Base-by-base conservation (phyloP, 2,329 filamentous ascomycete genomes). In the Sporothrix mexicana region DNA sequence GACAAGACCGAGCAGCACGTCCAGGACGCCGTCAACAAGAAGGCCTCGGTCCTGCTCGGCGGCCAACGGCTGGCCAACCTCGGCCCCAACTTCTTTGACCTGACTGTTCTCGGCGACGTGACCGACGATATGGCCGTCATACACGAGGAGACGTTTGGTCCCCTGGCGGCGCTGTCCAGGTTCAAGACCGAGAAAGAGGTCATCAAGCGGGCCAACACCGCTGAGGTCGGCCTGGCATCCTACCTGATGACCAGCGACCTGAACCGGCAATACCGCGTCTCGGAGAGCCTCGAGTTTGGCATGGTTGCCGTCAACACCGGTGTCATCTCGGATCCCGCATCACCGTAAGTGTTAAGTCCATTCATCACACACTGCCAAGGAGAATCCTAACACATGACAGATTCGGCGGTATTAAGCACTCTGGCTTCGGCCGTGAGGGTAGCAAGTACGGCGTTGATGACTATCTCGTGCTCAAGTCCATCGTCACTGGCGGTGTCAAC, bases 91-190 rank as follows among this genome's bases (percentile, higher is more conserved):
- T 99, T 97, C 84, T 97, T 92, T 84, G 88, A 94, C 78, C 94
- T 93, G 2, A 98, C 96, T 0, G 92, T 98, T 59, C 89, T 99
- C 74, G 91, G 92, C 10, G 93, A 92, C 75, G 95, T 97, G 91
- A 97, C 85, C 87, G 73, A 90, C 95, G 57, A 98, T 98, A 87
- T 98, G 77, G 91, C 93, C 4, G n/a, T n/a, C n/a, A n/a, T n/a
- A n/a, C 85, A 85, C 1, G 95, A 98, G 82, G 96, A 99, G 85
- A 99, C 95, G 0, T 99, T 99, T 80, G 96, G 96, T 0, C 96
- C 96, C 2, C 92, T 98, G 0, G 95, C 95, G 0, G 95, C 93
- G 0, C 83, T 98, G 15, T 98, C 97, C 85, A 87, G 90, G 66
- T 99, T 98, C 79, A 88, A 93, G 64, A 94, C 91, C 0, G 96